Base-by-base conservation (phyloP, 257 asterid genomes). In the Jaltomata sinuosa region DNA sequence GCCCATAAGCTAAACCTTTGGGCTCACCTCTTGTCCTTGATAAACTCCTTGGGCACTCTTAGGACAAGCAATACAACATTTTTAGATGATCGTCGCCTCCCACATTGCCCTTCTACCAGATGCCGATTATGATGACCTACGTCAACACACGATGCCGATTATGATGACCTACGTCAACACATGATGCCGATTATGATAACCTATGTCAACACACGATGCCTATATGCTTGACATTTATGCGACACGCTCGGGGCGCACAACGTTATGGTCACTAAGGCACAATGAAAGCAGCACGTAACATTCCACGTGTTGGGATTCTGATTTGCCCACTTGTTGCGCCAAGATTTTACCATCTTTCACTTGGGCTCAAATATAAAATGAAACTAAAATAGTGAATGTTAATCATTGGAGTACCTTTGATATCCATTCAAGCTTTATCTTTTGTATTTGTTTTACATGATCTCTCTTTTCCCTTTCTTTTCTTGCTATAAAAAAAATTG, bases 121-220 rank as follows among this genome's bases (percentile, higher is more conserved):
- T 64, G 11, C 0, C 6, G 6, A 31, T 29, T 64, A 29, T 29
- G 42, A 6, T 1, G 72, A 0, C 0, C 8, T 0, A 1, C 11
- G 19, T 27, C 3, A 29, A 31, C 3, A 6, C 22, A 6, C 0
- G 11, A 62, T 21, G 1, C 22, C 1, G 6, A 31, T 29, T 64
- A 29, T 29, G 42, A 6, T 1, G 72, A 0, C 0, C 8, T 0
- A 1, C 11, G 19, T 27, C 3, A 29, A 31, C 3, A 6, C 22
- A n/a, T n/a, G 0, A 64, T 64, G 11, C 0, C 6, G 6, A 31
- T 29, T 64, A 29, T 29, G 42, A 6, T 1, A 42, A 0, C 0
- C 8, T 0, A 1, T 5, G 19, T 27, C 3, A 29, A 31, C 3
- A 6, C 22, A 6, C 0, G 11, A 62, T 21, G 1, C 22, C 1